Percentiles rank a stretch among this genome's conserved stretches.
Evolutionary conservation across 148 eudicot species (phyloP).

Genomic region (Rhododendron griersonianum): DNA sequence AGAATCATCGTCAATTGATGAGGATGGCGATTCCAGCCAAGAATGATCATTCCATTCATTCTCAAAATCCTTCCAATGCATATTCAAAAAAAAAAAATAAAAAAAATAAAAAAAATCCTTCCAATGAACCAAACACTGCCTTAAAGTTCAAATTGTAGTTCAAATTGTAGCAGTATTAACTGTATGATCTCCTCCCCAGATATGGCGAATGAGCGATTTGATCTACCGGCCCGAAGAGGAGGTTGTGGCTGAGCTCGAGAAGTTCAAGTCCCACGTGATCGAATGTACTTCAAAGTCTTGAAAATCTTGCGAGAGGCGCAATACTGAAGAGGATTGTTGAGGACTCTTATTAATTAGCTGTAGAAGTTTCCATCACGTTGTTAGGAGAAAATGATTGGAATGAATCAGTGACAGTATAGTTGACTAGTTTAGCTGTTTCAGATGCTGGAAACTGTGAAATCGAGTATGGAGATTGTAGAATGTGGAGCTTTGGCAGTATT

Average conservation of each 20-base stretch:
- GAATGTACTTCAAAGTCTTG: conserved; percentile 54
- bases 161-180: not conserved
- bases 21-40: not conserved
- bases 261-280: conserved; percentile 78
- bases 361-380: not conserved
- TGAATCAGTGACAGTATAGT: not conserved
- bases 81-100: too few relatives aligned
- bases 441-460: conserved; percentile 1
- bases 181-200: conserved; percentile 30
- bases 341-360: not conserved
- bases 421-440: not conserved
- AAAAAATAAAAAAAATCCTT: too few relatives aligned
- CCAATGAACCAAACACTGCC: not conserved
- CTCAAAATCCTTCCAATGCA: not conserved
- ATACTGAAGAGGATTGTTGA: not conserved
- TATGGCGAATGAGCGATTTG: conserved; percentile 97
- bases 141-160: not conserved
- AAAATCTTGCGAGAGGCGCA: not conserved
- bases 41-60: not conserved
- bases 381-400: not conserved
- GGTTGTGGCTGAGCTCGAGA: conserved; percentile 82
- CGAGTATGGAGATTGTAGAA: not conserved
- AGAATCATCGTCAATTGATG: not conserved
- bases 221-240: conserved; percentile 90
- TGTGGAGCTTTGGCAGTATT: not conserved